Evolutionary conservation across 2,329 filamentous ascomycete genomes (phyloP), one percentile per base, ranked within the genome.

Genomic region (Bertia moriformis): DNA sequence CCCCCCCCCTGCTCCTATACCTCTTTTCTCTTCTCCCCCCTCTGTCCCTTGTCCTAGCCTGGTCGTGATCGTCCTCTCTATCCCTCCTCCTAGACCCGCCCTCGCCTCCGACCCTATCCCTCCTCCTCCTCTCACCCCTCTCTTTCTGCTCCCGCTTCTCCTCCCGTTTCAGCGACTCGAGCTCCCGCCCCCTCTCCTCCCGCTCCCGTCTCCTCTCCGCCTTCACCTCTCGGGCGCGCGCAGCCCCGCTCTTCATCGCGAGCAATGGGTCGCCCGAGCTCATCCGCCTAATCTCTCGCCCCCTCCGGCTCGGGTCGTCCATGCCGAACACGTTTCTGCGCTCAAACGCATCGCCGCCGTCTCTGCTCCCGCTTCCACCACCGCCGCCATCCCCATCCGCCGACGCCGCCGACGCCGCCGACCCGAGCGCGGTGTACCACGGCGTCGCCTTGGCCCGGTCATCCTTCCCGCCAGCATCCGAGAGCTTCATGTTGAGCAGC

Each of bases 401-500:
- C n/a, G n/a, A n/a, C n/a, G 22, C n/a, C 22, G 22, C 22, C 7
- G 22, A 27, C 22, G 22, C 22, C 40, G 22, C 53, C 44, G n/a
- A n/a, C n/a, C n/a, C n/a, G n/a, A n/a, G n/a, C n/a, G n/a, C n/a
- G 38, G 62, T 54, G 54, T 85, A 83, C 78, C 79, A 85, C 4
- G 79, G 75, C 18, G 55, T 60, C 20, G 63, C 59, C 7, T 61
- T 59, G 37, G 22, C 7, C 22, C 22, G 56, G 18, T 67, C 64
- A 38, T 67, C 67, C 43, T 67, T 71, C 1, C 83, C 83, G 0
- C 76, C 78, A 0, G 87, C 87, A 48, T 91, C 87, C 1, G 78
- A 73, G 47, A 94, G 83, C n/a, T 83, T 81, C 80, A 94, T 87
- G 1, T 71, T 84, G 48, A 81, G 83, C 51, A 85, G 80, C 50